Conservation (phyloP, 306 rosid species). For the Sophora flavescens region DNA sequence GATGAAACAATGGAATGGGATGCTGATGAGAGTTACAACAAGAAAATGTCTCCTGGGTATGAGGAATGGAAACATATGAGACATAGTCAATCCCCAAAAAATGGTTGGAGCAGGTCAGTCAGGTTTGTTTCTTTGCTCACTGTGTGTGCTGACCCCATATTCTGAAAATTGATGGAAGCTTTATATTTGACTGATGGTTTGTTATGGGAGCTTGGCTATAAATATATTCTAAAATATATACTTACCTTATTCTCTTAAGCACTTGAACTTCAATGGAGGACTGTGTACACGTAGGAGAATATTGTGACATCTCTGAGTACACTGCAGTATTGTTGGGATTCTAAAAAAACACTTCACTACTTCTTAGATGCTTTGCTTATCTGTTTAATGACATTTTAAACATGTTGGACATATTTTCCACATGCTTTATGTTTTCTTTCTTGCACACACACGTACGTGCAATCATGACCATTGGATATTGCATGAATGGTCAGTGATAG, state of each 20-base stretch:
- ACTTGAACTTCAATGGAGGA: conserved; percentile 24
- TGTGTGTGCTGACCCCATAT: conserved; percentile 32
- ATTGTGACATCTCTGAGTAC: conserved; percentile 18
- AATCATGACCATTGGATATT: not conserved
- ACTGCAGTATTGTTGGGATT: conserved; percentile 20
- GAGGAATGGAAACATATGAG: conserved; percentile 74
- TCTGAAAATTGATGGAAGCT: conserved; percentile 41
- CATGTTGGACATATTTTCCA: not conserved
- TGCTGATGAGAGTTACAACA: conserved; percentile 62
- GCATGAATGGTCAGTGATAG: conserved; percentile 4
- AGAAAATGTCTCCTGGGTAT: conserved; percentile 77
- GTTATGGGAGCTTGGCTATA: conserved; percentile 27
- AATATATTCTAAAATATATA: conserved; percentile 15
- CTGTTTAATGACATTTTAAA: conserved; percentile 21
- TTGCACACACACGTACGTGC: conserved; percentile 1
- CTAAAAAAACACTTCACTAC: conserved; percentile 2
- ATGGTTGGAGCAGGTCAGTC: conserved; percentile 73
- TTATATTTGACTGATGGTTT: conserved; percentile 2
- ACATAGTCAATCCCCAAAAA: conserved; percentile 74
- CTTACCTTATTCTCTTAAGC: conserved; percentile 34
- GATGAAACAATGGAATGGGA: conserved; percentile 70
- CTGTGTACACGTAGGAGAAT: conserved; percentile 31
- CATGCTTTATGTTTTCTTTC: conserved; percentile 1
- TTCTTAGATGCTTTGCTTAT: not conserved
- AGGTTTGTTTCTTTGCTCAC: conserved; percentile 55